These are phyloP conservation scores for Candida pseudoglaebosa DNA, from an alignment of 805 yeast species.

Conservation along the genomic window DNA sequence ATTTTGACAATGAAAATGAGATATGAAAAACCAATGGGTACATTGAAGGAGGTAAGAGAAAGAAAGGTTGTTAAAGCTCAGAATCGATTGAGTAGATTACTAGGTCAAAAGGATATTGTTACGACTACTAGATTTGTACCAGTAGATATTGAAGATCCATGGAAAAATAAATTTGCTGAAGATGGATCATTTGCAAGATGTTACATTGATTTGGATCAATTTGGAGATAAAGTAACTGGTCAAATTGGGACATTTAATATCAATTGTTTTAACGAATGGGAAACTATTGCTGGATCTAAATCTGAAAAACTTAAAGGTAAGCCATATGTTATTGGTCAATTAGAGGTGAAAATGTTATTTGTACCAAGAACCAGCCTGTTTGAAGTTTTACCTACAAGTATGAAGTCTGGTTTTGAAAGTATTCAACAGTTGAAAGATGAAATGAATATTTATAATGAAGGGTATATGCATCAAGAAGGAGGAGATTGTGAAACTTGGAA, in stretches of 20 bases:
- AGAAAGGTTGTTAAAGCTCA: slow-evolving; percentile 45
- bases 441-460: slow-evolving; percentile 42
- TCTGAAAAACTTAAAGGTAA: slow-evolving; percentile 28
- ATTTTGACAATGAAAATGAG: slow-evolving; percentile 69
- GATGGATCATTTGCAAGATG: slow-evolving; percentile 90
- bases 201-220: slow-evolving; percentile 58
- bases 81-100: slow-evolving; percentile 42
- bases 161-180: slow-evolving; percentile 64
- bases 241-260: slow-evolving; percentile 47
- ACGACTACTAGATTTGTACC: slow-evolving; percentile 51
- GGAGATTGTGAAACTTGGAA: slow-evolving; percentile 80
- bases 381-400: slow-evolving; percentile 70
- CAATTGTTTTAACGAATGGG: slow-evolving; percentile 84
- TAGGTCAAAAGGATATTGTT: slow-evolving; percentile 46
- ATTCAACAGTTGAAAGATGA: slow-evolving; percentile 30
- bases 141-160: slow-evolving; percentile 50
- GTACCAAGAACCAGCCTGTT: slow-evolving; percentile 57
- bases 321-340: slow-evolving; percentile 62
- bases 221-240: slow-evolving; percentile 54
- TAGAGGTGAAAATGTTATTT: slow-evolving; percentile 65
- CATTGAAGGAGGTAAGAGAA: slow-evolving; percentile 58
- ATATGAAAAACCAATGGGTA: slow-evolving; percentile 48
- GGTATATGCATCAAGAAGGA: slow-evolving; percentile 82
- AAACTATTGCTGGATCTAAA: slow-evolving; percentile 25
- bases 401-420: slow-evolving; percentile 42